phyloP scores from a whole-genome alignment of 495 filamentous ascomycete genomes.

The Penicillium angulare region DNA sequence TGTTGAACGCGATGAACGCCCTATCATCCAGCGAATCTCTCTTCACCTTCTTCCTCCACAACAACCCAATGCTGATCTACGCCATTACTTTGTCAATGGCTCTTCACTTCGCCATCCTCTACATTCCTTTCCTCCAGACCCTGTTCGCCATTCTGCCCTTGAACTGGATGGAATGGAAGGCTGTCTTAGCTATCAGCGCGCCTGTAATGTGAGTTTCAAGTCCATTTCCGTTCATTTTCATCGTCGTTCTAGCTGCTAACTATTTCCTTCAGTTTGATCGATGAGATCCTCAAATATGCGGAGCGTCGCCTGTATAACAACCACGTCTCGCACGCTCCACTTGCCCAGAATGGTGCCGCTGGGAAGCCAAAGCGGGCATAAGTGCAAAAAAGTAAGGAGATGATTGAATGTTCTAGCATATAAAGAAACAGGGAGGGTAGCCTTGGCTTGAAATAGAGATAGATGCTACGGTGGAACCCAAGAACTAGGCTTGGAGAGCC shows the following conservation, averaged over 20 bases:
- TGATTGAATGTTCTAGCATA: slow-evolving; percentile 14
- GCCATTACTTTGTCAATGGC: slow-evolving; percentile 94
- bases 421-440: neutral
- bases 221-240: neutral
- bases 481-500: neutral
- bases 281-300: slow-evolving; percentile 80
- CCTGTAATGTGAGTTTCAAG: slow-evolving; percentile 81
- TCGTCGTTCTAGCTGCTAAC: no score
- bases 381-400: slow-evolving; percentile 22
- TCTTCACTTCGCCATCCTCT: slow-evolving; percentile 91
- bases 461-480: neutral
- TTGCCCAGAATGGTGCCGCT: slow-evolving; percentile 31
- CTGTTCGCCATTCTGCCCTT: slow-evolving; percentile 92
- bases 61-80: slow-evolving; percentile 96
- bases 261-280: slow-evolving; percentile 64
- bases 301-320: slow-evolving; percentile 63
- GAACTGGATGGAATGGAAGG: slow-evolving; percentile 88
- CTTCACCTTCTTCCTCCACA: slow-evolving; percentile 87
- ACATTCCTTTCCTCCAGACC: slow-evolving; percentile 82
- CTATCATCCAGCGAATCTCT: slow-evolving; percentile 94
- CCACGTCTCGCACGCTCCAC: slow-evolving; percentile 14
- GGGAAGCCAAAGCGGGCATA: slow-evolving; percentile 44
- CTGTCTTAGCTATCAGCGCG: slow-evolving; percentile 81
- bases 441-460: slow-evolving; percentile 10
- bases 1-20: slow-evolving; percentile 99